Conservation (phyloP, 805 yeast genomes). For the Zygoascus bituminiphila region DNA sequence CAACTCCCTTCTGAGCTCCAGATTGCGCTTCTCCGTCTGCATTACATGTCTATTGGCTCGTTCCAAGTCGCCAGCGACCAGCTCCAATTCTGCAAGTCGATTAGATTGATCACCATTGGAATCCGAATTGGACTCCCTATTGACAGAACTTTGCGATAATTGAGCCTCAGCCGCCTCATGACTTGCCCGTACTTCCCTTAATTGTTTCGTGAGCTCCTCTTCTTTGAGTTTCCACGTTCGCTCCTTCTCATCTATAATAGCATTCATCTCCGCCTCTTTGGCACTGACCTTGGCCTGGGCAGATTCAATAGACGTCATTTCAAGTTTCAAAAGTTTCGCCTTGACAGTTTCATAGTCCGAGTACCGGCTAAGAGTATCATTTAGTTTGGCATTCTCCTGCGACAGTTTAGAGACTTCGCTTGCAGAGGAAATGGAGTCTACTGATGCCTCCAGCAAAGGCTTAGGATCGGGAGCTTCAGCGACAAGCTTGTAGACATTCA, state of each 20-base stretch:
- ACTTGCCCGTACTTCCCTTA: conserved; percentile 47
- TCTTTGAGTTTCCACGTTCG: conserved; percentile 58
- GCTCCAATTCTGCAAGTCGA: conserved; percentile 41
- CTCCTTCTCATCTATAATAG: conserved; percentile 65
- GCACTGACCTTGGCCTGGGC: conserved; percentile 49
- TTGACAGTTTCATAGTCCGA: conserved; percentile 78
- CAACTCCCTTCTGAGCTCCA: conserved; percentile 59
- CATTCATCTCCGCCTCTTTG: conserved; percentile 64
- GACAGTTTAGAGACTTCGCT: conserved; percentile 46
- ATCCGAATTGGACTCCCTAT: conserved; percentile 8
- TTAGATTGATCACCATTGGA: conserved; percentile 3
- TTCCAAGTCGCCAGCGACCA: conserved; percentile 69
- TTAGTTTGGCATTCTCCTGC: conserved; percentile 37
- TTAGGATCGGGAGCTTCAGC: conserved; percentile 93
- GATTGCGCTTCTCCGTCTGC: conserved; percentile 72
- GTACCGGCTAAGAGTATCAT: conserved; percentile 49
- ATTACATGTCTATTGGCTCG: conserved; percentile 55
- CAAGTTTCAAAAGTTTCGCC: conserved; percentile 49
- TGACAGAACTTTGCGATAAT: conserved; percentile 20
- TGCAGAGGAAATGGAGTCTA: conserved; percentile 51
- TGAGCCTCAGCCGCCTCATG: conserved; percentile 59
- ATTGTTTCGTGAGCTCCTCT: conserved; percentile 41
- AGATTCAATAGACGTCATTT: conserved; percentile 50
- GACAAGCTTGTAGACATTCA: conserved; percentile 63
- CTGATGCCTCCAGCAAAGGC: conserved; percentile 63